Conservation (phyloP, 495 filamentous ascomycete genomes). For the Gamarada debralockiae region DNA sequence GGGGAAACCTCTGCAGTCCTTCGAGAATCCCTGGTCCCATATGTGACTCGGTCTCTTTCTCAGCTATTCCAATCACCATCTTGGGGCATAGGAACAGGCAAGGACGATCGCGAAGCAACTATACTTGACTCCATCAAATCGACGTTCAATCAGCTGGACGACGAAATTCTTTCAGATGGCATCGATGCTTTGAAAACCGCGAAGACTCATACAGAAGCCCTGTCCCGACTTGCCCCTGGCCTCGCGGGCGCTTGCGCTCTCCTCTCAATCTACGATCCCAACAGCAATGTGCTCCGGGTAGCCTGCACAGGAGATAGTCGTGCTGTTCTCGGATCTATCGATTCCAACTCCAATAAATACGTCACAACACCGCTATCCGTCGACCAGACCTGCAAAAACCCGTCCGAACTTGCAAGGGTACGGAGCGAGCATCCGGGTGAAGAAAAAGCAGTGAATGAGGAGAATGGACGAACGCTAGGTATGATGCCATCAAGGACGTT, state of each 20-base stretch:
- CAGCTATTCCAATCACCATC: slow-evolving; percentile 25
- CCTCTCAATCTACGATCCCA: slow-evolving; percentile 91
- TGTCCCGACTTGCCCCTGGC: slow-evolving; percentile 87
- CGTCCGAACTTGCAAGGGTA: slow-evolving; percentile 78
- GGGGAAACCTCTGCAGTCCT: slow-evolving; percentile 99
- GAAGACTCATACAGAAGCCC: slow-evolving; percentile 78
- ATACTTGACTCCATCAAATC: slow-evolving; percentile 82
- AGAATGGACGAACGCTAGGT: slow-evolving; percentile 88
- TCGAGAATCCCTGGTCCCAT: slow-evolving; percentile 83
- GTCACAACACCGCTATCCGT: slow-evolving; percentile 82
- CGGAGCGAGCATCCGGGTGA: slow-evolving; percentile 84
- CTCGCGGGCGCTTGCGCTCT: slow-evolving; percentile 96
- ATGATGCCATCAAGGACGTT: slow-evolving; percentile 92
- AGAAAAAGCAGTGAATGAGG: slow-evolving; percentile 69
- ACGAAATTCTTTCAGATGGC: slow-evolving; percentile 89
- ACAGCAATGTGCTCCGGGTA: slow-evolving; percentile 76
- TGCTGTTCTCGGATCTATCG: slow-evolving; percentile 82
- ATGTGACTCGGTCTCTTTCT: slow-evolving; percentile 75
- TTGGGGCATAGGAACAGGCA: not conserved
- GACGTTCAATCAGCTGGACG: slow-evolving; percentile 81
- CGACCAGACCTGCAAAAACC: slow-evolving; percentile 87
- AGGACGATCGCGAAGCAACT: slow-evolving; percentile 72
- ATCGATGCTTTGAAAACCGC: slow-evolving; percentile 82
- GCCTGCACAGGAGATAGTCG: slow-evolving; percentile 93
- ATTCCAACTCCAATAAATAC: slow-evolving; percentile 80